phyloP scores from a whole-genome alignment of 2,329 filamentous ascomycete genomes.

The Aspergillus proliferans region DNA sequence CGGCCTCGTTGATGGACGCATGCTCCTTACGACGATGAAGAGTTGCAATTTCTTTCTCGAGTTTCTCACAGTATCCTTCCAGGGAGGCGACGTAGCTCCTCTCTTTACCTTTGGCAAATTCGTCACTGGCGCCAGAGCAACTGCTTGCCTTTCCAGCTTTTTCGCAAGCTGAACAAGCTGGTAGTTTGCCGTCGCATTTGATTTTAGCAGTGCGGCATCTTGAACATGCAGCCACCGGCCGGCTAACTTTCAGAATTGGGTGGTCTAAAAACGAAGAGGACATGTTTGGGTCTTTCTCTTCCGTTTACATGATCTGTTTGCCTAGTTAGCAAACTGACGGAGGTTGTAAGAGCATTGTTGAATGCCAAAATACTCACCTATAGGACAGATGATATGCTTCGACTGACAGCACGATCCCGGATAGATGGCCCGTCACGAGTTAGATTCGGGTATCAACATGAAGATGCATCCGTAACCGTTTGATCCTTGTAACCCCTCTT shows the following conservation, averaged over 20 bases:
- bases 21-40: slow-evolving; percentile 27
- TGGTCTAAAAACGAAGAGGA: slow-evolving; percentile 33
- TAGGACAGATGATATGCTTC: not conserved
- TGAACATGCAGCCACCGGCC: slow-evolving; percentile 73
- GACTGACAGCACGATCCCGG: not conserved
- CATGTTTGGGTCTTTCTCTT: slow-evolving; percentile 17
- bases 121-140: slow-evolving; percentile 90
- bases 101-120: slow-evolving; percentile 92
- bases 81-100: slow-evolving; percentile 93
- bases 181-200: slow-evolving; percentile 95
- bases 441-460: not conserved
- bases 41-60: slow-evolving; percentile 66
- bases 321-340: not conserved
- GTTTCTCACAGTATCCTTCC: slow-evolving; percentile 82
- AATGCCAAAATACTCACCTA: not conserved
- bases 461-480: not conserved
- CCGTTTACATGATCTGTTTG: slow-evolving; percentile 16
- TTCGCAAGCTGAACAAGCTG: slow-evolving; percentile 91
- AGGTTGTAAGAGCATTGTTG: not conserved
- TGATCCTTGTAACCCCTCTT: not conserved
- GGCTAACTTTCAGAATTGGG: slow-evolving; percentile 54
- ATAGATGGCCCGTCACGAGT: not conserved
- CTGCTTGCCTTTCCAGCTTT: slow-evolving; percentile 79
- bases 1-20: slow-evolving; percentile 19
- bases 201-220: slow-evolving; percentile 88